These are phyloP conservation scores for Boletellus deceptivus DNA, from an alignment of 1,284 basidiomycete genomes.

Conservation along the genomic window DNA sequence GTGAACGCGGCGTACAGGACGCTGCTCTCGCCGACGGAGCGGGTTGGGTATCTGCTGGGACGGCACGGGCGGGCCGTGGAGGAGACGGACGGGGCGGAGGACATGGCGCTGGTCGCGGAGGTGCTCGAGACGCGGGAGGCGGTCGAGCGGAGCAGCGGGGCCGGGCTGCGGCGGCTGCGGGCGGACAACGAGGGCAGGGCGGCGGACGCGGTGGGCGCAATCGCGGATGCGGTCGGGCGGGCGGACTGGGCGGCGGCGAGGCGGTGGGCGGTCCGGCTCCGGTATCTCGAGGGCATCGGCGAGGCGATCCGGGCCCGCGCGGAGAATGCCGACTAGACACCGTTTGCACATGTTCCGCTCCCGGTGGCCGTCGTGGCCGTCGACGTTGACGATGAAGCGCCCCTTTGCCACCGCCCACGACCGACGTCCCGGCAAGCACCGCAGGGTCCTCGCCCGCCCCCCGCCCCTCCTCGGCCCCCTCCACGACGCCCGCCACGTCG, in stretches of 20 bases:
- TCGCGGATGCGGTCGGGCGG: constrained; percentile 52
- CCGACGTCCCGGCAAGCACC: constrained; percentile 18
- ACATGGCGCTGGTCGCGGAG: constrained; percentile 71
- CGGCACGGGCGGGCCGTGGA: constrained; percentile 57
- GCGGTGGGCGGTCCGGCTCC: constrained; percentile 64
- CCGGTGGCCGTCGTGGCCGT: no score
- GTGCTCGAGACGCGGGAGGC: constrained; percentile 83
- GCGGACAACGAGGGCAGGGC: constrained; percentile 62
- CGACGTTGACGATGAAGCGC: constrained; percentile 14
- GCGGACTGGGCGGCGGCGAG: constrained; percentile 60
- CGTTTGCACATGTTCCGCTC: not conserved
- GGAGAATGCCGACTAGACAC: constrained; percentile 40
- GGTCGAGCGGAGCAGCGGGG: constrained; percentile 62
- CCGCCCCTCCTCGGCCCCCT: constrained; percentile 19
- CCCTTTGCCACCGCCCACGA: constrained; percentile 1
- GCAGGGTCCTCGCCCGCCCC: not conserved
- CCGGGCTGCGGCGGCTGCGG: constrained; percentile 49
- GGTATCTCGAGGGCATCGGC: constrained; percentile 76
- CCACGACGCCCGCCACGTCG: constrained; percentile 25
- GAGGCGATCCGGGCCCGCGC: constrained; percentile 53
- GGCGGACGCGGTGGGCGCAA: constrained; percentile 41
- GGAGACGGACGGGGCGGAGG: constrained; percentile 77
- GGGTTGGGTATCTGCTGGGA: constrained; percentile 71
- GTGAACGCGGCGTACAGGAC: constrained; percentile 78
- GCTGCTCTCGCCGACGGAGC: constrained; percentile 60